Percentiles rank a stretch among this genome's conserved stretches.
phyloP scores from a whole-genome alignment of 1,284 basidiomycete genomes.

The Trametes versicolor region DNA sequence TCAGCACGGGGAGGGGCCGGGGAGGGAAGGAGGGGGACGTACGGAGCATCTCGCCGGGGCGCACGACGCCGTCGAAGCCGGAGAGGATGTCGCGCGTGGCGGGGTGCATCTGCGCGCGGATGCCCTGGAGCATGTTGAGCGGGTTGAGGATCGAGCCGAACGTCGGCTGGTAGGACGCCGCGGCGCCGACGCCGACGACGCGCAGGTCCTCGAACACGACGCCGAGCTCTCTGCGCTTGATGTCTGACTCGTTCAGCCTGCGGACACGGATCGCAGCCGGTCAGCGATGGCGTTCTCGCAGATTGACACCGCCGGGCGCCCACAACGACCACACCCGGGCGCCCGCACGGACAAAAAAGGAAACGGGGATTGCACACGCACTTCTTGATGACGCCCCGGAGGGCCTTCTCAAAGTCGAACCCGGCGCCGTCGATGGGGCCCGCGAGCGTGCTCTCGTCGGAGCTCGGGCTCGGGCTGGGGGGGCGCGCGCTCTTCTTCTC shows the following conservation, averaged over 20 bases:
- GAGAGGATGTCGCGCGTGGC: conserved; percentile 55
- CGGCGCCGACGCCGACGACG: conserved; percentile 57
- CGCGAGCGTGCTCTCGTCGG: conserved; percentile 40
- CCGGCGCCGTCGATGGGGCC: conserved; percentile 43
- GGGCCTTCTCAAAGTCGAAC: conserved; percentile 58
- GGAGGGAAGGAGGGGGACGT: conserved; percentile 33
- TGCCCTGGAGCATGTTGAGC: conserved; percentile 33
- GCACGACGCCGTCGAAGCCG: conserved; percentile 60
- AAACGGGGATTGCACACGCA: conserved; percentile 37
- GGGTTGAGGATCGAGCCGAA: conserved; percentile 55
- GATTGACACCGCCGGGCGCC: background rate
- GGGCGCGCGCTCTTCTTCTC: conserved; percentile 7
- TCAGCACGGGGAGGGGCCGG: background rate
- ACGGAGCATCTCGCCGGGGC: conserved; percentile 72
- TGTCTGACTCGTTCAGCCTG: conserved; percentile 56
- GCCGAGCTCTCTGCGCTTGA: conserved; percentile 57
- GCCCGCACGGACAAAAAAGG: background rate
- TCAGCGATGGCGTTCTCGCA: background rate
- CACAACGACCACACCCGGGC: background rate
- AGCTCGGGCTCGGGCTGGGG: too few relatives aligned
- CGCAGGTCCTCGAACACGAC: conserved; percentile 59
- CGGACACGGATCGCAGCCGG: background rate
- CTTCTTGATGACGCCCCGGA: conserved; percentile 51
- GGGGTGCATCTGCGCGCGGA: conserved; percentile 48
- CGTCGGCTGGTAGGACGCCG: conserved; percentile 51